phyloP scores from a whole-genome alignment of 306 rosid genomes.

The Rosa persica region DNA sequence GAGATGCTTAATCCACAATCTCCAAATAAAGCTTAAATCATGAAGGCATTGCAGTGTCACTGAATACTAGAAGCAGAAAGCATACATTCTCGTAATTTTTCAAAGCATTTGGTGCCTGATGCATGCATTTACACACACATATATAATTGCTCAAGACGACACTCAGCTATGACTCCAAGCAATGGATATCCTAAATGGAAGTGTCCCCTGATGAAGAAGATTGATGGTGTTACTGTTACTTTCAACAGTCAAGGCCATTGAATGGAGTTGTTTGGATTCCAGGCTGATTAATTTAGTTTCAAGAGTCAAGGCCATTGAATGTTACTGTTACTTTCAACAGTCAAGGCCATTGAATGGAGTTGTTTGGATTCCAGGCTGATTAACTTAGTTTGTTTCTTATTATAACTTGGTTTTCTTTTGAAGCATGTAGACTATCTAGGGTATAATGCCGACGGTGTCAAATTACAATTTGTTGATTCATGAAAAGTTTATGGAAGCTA shows the following conservation, averaged over 20 bases:
- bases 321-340: too few species aligned
- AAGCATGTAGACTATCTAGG: too few species aligned
- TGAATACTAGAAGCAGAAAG: conserved; percentile 9
- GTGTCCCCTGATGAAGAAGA: conserved; percentile 12
- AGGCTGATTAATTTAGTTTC: neutral
- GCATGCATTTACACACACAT: conserved; percentile 80
- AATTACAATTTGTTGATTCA: conserved; percentile 82
- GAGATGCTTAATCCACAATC: conserved; percentile 17
- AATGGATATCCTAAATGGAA: conserved; percentile 30
- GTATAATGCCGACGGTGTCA: conserved; percentile 48
- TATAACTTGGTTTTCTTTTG: too few species aligned
- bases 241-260: neutral
- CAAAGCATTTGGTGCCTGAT: conserved; percentile 59
- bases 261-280: neutral
- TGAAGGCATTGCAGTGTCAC: conserved; percentile 33
- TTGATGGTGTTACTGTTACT: neutral
- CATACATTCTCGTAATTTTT: conserved; percentile 36
- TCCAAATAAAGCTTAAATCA: conserved; percentile 34
- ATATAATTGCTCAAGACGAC: conserved; percentile 30
- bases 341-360: too few species aligned
- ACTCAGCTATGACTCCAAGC: conserved; percentile 26
- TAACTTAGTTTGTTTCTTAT: too few species aligned
- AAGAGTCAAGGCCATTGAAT: too few species aligned
- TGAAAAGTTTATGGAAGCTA: conserved; percentile 72
- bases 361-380: too few species aligned